Percentiles rank a stretch among this genome's conserved stretches.
These are phyloP conservation scores for Diospyros lotus DNA, from an alignment of 148 eudicot species.

Conservation along the genomic window DNA sequence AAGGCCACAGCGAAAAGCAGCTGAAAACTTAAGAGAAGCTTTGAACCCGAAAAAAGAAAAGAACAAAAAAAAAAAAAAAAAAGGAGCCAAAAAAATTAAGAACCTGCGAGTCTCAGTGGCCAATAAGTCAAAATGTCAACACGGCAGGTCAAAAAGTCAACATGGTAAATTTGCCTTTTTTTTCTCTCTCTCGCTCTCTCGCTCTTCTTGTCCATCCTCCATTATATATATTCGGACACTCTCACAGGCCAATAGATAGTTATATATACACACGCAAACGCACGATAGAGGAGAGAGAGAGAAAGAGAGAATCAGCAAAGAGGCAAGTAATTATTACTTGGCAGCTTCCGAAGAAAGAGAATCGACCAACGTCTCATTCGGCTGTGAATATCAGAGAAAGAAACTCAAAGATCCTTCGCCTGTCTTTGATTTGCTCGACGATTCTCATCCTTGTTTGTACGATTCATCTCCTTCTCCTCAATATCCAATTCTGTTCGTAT, in stretches of 20 bases:
- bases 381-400: too few relatives aligned
- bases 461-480: not conserved
- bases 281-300: not conserved
- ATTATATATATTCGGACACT: not conserved
- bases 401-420: too few relatives aligned
- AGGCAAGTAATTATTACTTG: not conserved
- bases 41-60: too few relatives aligned
- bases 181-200: not conserved
- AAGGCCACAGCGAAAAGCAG: not conserved
- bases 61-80: too few relatives aligned
- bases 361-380: slow-evolving; percentile 22
- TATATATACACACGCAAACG: too few relatives aligned
- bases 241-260: not conserved
- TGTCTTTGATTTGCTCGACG: too few relatives aligned
- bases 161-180: not conserved
- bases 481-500: not conserved
- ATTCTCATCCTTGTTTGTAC: not conserved
- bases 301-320: not conserved
- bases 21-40: not conserved
- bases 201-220: not conserved
- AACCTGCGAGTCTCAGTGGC: too few relatives aligned
- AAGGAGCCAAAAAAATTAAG: too few relatives aligned
- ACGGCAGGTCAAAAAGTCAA: slow-evolving; percentile 10
- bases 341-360: not conserved
- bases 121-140: too few relatives aligned